Conservation (phyloP, 495 filamentous ascomycete genomes). For the Hypoxylon crocopeplum region DNA sequence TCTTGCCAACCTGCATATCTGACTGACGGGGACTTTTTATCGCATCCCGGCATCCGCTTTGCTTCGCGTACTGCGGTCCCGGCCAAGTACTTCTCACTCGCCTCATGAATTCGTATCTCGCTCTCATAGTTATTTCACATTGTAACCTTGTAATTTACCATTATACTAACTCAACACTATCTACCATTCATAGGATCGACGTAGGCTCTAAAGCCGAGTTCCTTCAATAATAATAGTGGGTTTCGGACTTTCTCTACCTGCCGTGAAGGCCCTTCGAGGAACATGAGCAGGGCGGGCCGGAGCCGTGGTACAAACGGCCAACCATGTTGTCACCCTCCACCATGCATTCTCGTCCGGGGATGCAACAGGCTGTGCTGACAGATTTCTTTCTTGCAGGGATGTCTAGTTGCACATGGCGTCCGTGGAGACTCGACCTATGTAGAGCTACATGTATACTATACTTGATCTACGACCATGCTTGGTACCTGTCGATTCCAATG, state of each 20-base stretch:
- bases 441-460: conserved; percentile 23
- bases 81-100: conserved; percentile 7
- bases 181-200: neutral
- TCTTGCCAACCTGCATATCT: conserved; percentile 20
- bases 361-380: conserved; percentile 29
- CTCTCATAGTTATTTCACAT: neutral
- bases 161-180: neutral
- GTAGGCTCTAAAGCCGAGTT: conserved; percentile 4
- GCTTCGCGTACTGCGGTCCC: conserved; percentile 25
- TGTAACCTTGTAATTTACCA: conserved; percentile 9
- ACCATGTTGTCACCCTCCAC: conserved; percentile 20
- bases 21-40: conserved; percentile 4
- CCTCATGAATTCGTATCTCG: conserved; percentile 1
- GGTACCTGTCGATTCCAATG: conserved; percentile 33
- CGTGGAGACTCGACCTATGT: conserved; percentile 22
- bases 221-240: conserved; percentile 1
- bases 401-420: conserved; percentile 20
- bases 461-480: conserved; percentile 27
- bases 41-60: conserved; percentile 14
- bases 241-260: conserved; percentile 11
- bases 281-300: conserved; percentile 8
- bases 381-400: conserved; percentile 30
- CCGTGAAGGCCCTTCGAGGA: conserved; percentile 1
- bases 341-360: conserved; percentile 13
- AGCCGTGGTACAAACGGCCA: conserved; percentile 12